These are phyloP conservation scores for Syzygium aqueum DNA, from an alignment of 345 rosid species.

Conservation along the genomic window DNA sequence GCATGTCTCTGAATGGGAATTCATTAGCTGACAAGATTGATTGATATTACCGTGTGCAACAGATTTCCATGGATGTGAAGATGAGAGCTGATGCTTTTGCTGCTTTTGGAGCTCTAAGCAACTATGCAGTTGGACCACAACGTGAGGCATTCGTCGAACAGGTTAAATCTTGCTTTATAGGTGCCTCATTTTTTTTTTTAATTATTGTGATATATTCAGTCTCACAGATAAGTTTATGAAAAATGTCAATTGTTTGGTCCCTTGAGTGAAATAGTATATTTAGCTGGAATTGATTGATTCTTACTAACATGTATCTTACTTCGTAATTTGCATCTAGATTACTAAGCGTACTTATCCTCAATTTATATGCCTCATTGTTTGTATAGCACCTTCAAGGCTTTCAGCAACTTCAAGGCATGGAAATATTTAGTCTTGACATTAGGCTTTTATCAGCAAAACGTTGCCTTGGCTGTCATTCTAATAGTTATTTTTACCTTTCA, in stretches of 20 bases:
- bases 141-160: conserved; percentile 81
- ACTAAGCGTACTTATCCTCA: not conserved
- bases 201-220: not conserved
- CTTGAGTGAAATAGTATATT: not conserved
- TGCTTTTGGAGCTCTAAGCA: conserved; percentile 84
- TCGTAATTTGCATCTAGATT: not conserved
- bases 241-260: not conserved
- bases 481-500: not conserved
- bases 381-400: not conserved
- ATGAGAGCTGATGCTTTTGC: conserved; percentile 84
- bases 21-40: not conserved
- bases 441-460: not conserved
- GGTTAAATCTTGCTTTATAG: conserved; percentile 23
- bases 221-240: not conserved
- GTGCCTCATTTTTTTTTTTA: not conserved
- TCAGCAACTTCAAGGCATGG: not conserved
- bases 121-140: conserved; percentile 57
- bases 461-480: not conserved
- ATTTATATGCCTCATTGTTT: not conserved
- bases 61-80: conserved; percentile 69
- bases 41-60: conserved; percentile 2
- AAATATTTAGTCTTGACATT: not conserved
- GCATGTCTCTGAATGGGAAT: not conserved
- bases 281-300: not conserved
- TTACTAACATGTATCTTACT: not conserved